Evolutionary conservation across 2,329 filamentous ascomycete genomes (phyloP), one percentile per base, ranked within the genome.

Genomic region (Meredithiella fracta): DNA sequence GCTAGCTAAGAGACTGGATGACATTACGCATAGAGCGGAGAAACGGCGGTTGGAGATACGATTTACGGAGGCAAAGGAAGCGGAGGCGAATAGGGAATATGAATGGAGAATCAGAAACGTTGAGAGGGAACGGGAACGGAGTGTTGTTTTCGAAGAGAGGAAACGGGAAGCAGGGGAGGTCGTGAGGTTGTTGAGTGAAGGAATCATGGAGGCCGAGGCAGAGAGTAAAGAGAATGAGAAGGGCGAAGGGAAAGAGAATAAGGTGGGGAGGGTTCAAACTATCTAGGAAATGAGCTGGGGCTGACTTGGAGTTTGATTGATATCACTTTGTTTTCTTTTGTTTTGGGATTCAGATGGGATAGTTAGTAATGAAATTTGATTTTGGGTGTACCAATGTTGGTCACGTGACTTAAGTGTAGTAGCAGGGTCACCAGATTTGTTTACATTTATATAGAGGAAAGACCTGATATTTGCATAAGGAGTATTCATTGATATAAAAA

Each of bases 101-200:
- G 63, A 68, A 5, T 65, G 69, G 57, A 71, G 77, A 22, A 62
- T 65, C 60, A 62, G 58, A n/a, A 63, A 66, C 3, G 64, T 76
- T 38, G 68, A 70, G 14, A 62, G 64, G 29, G 77, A 80, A 64
- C 66, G 74, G 29, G 69, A 73, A 58, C 70, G 72, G 51, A 78
- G 74, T 55, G 67, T 68, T 5, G 58, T 64, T 1, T 80, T 80
- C 61, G 77, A 79, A 63, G 59, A 62, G 54, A 71, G 64, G 60
- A 69, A 76, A 44, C 66, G 67, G 42, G 71, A 75, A 59, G 75
- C 75, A 2, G 64, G 72, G 20, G 66, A 66, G 20, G 68, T 68
- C 42, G 59, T 77, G 40, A 44, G 20, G 40, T 17, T 7, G 40
- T 44, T 44, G 11, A n/a, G 11, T n/a, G 11, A n/a, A 25, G 63